Percentiles rank a stretch among this genome's conserved stretches.
Conservation (phyloP, 257 asterid species). For the Solanum acaule region DNA sequence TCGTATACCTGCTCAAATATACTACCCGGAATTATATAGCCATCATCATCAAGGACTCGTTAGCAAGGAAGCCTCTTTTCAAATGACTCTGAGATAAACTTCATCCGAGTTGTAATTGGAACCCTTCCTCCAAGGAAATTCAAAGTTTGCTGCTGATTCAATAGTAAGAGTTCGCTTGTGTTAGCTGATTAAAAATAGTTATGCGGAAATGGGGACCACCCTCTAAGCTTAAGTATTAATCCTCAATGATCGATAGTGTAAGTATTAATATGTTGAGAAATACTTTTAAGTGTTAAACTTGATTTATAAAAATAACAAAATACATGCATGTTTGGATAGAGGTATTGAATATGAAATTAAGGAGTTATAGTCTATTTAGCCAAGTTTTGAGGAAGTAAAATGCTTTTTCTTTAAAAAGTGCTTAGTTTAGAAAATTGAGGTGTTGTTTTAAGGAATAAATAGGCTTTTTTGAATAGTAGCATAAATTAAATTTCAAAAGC, state of each 20-base stretch:
- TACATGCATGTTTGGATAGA: too few relatives aligned
- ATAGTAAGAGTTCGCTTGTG: not conserved
- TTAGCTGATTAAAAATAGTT: not conserved
- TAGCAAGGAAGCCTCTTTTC: slow-evolving; percentile 71
- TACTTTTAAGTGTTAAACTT: too few relatives aligned
- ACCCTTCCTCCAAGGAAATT: slow-evolving; percentile 84
- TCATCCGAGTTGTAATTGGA: slow-evolving; percentile 39
- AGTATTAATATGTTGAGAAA: not conserved
- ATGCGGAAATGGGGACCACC: not conserved
- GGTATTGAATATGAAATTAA: too few relatives aligned
- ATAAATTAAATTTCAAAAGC: too few relatives aligned
- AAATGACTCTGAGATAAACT: slow-evolving; percentile 46
- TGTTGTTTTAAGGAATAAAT: not conserved
- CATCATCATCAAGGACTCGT: slow-evolving; percentile 71
- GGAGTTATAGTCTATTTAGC: not conserved
- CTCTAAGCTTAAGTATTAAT: not conserved
- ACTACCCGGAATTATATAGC: slow-evolving; percentile 32
- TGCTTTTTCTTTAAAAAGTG: not conserved
- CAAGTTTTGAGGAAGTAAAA: not conserved
- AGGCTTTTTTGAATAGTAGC: not conserved
- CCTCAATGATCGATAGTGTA: not conserved
- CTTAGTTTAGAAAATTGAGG: not conserved
- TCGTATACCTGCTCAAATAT: slow-evolving; percentile 45
- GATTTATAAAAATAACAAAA: too few relatives aligned
- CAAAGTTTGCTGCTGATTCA: slow-evolving; percentile 24